phyloP scores from a whole-genome alignment of 192 early-diverging fungal species.

The Rhizophagus clarus region DNA sequence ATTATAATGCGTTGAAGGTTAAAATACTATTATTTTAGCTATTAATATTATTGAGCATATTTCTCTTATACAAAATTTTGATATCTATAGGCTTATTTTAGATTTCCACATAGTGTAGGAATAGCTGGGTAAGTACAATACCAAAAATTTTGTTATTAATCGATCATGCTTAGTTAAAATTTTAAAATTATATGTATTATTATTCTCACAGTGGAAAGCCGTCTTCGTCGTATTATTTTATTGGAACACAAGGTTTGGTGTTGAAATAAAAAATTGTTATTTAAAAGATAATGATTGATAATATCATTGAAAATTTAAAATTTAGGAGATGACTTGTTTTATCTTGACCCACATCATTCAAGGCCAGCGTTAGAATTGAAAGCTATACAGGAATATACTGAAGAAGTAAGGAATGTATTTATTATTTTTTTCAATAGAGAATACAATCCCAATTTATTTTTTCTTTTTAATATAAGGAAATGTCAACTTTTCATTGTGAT shows the following conservation, averaged over 20 bases:
- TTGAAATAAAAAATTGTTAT: not conserved
- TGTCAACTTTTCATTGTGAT: conserved; percentile 83
- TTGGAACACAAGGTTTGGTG: conserved; percentile 76
- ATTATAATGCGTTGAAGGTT: conserved; percentile 75
- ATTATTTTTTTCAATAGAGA: conserved; percentile 5
- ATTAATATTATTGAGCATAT: not conserved
- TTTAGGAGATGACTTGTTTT: conserved; percentile 75
- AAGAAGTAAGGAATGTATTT: conserved; percentile 43
- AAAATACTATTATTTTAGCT: not conserved
- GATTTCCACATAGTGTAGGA: conserved; percentile 77
- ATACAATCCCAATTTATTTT: no score
- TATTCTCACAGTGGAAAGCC: conserved; percentile 71
- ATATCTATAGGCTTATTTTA: conserved; percentile 61
- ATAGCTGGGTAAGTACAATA: conserved; percentile 77
- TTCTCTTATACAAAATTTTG: not conserved
- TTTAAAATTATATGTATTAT: conserved; percentile 1
- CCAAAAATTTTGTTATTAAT: not conserved
- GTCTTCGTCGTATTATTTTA: conserved; percentile 93
- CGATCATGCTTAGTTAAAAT: not conserved
- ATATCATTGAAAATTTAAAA: not conserved
- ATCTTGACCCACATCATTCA: conserved; percentile 91
- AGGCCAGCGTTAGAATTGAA: conserved; percentile 66
- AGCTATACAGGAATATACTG: conserved; percentile 45
- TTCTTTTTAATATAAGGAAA: conserved; percentile 51
- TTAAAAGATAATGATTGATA: conserved; percentile 4